A percentile compares a stretch with the other conserved stretches of the same genome.
phyloP scores from a whole-genome alignment of 345 rosid species.

The Cochlearia excelsa region DNA sequence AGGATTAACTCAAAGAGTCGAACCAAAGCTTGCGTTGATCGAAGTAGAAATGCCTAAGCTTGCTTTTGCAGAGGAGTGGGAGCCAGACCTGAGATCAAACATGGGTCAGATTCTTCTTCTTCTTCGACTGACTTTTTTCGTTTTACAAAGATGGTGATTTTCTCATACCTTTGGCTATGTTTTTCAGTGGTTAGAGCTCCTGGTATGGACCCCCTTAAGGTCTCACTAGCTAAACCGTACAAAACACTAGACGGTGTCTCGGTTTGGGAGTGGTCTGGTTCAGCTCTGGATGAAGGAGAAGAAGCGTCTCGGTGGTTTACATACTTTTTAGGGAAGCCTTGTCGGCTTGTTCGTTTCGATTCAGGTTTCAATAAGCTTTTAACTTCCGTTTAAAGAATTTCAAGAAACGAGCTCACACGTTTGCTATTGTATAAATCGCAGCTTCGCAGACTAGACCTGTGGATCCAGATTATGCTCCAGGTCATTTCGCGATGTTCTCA shows the following conservation, averaged over 20 bases:
- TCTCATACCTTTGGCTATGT: constrained; percentile 5
- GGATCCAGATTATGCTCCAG: constrained; percentile 66
- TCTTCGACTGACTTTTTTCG: not conserved
- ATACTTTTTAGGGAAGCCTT: constrained; percentile 65
- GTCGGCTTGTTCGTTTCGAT: constrained; percentile 78
- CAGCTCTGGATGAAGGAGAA: constrained; percentile 85
- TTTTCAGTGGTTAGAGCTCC: constrained; percentile 71
- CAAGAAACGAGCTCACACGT: not conserved
- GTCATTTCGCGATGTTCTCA: constrained; percentile 68
- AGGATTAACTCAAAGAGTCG: constrained; percentile 83
- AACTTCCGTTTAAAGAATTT: constrained; percentile 8
- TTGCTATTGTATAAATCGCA: constrained; percentile 30
- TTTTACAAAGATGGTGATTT: constrained; percentile 2
- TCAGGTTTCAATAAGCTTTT: constrained; percentile 42
- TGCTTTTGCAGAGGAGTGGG: constrained; percentile 62
- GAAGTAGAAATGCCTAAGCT: constrained; percentile 55
- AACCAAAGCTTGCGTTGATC: constrained; percentile 85
- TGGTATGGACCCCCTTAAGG: constrained; percentile 63
- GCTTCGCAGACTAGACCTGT: constrained; percentile 66
- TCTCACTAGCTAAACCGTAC: constrained; percentile 50
- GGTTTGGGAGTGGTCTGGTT: constrained; percentile 92
- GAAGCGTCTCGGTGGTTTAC: constrained; percentile 86
- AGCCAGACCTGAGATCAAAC: constrained; percentile 47
- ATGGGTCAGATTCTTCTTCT: constrained; percentile 47
- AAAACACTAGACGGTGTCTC: constrained; percentile 56